These are phyloP conservation scores for Colletotrichum sp. DNA, from an alignment of 2,329 filamentous ascomycete genomes.

Conservation along the genomic window DNA sequence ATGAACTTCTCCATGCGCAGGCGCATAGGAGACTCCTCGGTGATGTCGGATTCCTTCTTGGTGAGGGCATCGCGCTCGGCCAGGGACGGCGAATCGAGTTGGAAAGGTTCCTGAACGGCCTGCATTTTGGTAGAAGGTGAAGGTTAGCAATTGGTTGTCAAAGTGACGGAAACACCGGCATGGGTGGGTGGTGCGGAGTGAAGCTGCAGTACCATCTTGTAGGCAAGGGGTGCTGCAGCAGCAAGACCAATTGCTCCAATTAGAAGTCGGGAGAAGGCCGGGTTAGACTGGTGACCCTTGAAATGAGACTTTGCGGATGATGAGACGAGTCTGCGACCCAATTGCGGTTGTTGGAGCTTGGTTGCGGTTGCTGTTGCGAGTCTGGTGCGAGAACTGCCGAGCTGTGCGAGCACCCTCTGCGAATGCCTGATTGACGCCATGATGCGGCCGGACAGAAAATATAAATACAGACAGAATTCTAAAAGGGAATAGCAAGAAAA, in stretches of 20 bases:
- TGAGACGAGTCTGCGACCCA: constrained; percentile 19
- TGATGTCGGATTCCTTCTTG: constrained; percentile 80
- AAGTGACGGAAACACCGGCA: not conserved
- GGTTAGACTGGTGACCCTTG: constrained; percentile 7
- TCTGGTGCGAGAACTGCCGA: constrained; percentile 1
- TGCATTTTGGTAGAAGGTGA: constrained; percentile 26
- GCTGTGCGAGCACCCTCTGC: constrained; percentile 18
- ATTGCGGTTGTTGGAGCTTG: constrained; percentile 7
- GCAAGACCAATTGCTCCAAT: constrained; percentile 50
- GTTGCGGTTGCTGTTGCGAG: constrained; percentile 4
- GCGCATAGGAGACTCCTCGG: constrained; percentile 87
- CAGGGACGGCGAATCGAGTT: constrained; percentile 71
- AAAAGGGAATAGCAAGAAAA: not conserved
- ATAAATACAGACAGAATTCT: constrained; percentile 5
- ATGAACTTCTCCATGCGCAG: constrained; percentile 97
- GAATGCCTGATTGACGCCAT: constrained; percentile 5
- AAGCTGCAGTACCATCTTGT: constrained; percentile 59
- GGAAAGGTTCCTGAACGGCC: constrained; percentile 45
- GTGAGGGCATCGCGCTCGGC: constrained; percentile 83
- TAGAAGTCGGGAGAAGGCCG: constrained; percentile 9
- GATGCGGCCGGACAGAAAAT: not conserved
- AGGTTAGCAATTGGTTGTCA: constrained; percentile 10
- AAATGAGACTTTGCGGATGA: constrained; percentile 16
- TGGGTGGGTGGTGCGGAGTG: not conserved
- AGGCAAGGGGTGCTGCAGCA: constrained; percentile 57